Percentiles rank a stretch among this genome's conserved stretches.
These are phyloP conservation scores for Endocalyx cinctus DNA, from an alignment of 2,329 filamentous ascomycete genomes.

Conservation along the genomic window DNA sequence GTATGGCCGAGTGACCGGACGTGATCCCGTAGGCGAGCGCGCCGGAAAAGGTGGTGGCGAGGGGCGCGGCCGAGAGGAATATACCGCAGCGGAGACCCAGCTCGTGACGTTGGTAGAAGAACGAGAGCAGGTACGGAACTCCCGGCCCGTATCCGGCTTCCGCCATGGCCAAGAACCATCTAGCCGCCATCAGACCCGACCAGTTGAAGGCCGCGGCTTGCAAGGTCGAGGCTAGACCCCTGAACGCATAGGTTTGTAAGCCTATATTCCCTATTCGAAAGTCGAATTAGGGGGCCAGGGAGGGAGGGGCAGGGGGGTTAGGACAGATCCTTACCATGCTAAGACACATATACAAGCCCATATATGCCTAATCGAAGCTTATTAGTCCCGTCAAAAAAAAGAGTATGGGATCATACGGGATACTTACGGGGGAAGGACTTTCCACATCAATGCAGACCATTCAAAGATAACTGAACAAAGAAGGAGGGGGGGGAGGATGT, in stretches of 20 bases:
- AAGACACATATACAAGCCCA: constrained; percentile 26
- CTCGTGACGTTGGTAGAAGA: constrained; percentile 39
- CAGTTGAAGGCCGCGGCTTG: constrained; percentile 27
- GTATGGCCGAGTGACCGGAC: constrained; percentile 51
- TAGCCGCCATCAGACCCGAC: constrained; percentile 25
- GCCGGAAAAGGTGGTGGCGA: constrained; percentile 66
- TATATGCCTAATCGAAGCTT: constrained; percentile 11
- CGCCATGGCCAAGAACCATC: constrained; percentile 26
- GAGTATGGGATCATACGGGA: background rate
- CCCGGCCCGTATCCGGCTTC: constrained; percentile 30
- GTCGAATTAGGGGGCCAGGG: background rate
- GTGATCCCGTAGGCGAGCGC: constrained; percentile 66
- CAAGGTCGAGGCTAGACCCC: constrained; percentile 26
- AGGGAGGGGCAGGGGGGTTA: background rate
- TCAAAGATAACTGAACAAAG: constrained; percentile 32
- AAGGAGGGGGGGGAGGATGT: background rate
- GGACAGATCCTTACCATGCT: constrained; percentile 19
- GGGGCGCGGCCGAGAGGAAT: constrained; percentile 45
- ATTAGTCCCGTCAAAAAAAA: background rate
- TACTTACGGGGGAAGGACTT: constrained; percentile 32
- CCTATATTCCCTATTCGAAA: too few relatives aligned
- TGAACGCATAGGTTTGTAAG: too few relatives aligned
- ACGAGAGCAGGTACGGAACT: constrained; percentile 29
- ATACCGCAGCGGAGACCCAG: constrained; percentile 35
- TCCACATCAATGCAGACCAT: constrained; percentile 38